Evolutionary conservation across 2,329 filamentous ascomycete species (phyloP), one percentile per base, ranked within the genome.

Genomic region (Claviceps arundinis): DNA sequence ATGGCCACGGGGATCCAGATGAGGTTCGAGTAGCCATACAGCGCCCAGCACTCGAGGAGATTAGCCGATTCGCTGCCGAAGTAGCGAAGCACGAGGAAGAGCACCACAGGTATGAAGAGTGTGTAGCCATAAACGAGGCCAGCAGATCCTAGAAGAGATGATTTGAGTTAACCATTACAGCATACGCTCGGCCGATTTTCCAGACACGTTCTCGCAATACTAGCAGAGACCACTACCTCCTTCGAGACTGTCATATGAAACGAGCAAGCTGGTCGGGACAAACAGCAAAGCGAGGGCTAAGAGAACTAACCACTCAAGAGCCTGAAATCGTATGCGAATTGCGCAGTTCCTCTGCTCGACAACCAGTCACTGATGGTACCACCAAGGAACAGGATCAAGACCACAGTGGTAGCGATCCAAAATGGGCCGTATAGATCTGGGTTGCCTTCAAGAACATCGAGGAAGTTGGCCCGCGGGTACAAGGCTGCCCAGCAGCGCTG

Each of bases 321-420:
- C 59, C 77, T 82, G 62, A 98, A 98, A 65, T 97, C 89, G 68
- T 97, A 97, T 47, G 84, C 82, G 67, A 96, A 96, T 53, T 86
- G 82, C 22, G 80, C 77, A 51, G 80, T 78, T n/a, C 73, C 75
- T 44, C 78, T 79, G 24, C 77, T 77, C 26, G 86, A 81, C 48
- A 96, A 72, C 68, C 95, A 97, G 69, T 93, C 85, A 64, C 85
- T 94, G 58, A 98, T 95, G 0, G 93, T 97, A 13, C 93, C 93
- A 1, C 91, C 93, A 45, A 98, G 68, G 70, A 98, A 98, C 37
- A 98, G 72, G 55, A 98, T 97, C 57, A 98, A 79, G 13, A 98
- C 85, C 9, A 98, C 93, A 0, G 93, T 97, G 0, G 93, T 97
- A 9, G 93, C 93, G 70, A 98, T 97, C 93, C 93, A 98, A 65